Evolutionary conservation across 305 asterid species (phyloP).

Genomic region (Fraxinus paxiana): DNA sequence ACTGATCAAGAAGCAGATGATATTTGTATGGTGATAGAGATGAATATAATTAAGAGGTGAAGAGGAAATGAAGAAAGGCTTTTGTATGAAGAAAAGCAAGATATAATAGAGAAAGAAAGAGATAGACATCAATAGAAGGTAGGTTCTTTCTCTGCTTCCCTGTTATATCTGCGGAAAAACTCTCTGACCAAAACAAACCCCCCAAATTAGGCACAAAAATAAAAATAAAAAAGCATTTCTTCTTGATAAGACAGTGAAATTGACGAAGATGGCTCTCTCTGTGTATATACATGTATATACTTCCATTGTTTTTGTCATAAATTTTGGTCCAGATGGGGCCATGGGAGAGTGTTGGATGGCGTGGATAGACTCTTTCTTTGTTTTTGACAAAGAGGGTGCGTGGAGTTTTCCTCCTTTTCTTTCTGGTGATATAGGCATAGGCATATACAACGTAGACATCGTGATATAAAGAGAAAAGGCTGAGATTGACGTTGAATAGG

Average conservation of each 20-base stretch:
- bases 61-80: slow-evolving; percentile 22
- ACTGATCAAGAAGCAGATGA: slow-evolving; percentile 9
- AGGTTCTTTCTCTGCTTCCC: slow-evolving; percentile 34
- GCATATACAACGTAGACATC: not conserved
- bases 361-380: not conserved
- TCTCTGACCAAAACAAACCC: slow-evolving; percentile 41
- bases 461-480: not conserved
- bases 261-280: not conserved
- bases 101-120: slow-evolving; percentile 21
- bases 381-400: not conserved
- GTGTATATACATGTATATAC: not conserved
- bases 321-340: slow-evolving; percentile 2
- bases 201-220: slow-evolving; percentile 25
- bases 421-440: not conserved
- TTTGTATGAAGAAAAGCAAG: slow-evolving; percentile 12
- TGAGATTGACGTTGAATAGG: not conserved
- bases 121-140: slow-evolving; percentile 7
- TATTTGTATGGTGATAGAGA: not conserved
- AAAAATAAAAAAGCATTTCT: slow-evolving; percentile 4
- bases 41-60: slow-evolving; percentile 10
- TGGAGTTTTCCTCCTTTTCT: slow-evolving; percentile 14
- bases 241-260: not conserved
- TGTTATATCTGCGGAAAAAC: slow-evolving; percentile 40
- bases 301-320: not conserved
- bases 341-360: not conserved